Evolutionary conservation across 2,329 filamentous ascomycete species (phyloP).

Genomic region (Ophiobolus disseminans): DNA sequence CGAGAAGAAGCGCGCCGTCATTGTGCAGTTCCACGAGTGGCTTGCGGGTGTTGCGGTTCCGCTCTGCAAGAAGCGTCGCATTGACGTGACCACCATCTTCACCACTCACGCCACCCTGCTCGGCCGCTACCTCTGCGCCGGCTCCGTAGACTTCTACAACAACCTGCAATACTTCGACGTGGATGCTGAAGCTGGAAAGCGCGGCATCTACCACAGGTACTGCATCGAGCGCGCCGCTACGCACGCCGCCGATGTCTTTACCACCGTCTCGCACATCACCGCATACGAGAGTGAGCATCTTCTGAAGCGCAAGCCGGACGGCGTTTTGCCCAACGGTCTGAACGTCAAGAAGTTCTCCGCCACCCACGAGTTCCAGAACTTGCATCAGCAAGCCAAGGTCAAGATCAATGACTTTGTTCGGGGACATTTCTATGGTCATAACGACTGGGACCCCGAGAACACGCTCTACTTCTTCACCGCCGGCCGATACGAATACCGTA

Average conservation of each 20-base stretch:
- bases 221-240: slow-evolving; percentile 95
- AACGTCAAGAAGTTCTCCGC: slow-evolving; percentile 99
- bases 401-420: slow-evolving; percentile 99
- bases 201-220: slow-evolving; percentile 97
- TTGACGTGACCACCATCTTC: slow-evolving; percentile 97
- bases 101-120: slow-evolving; percentile 96
- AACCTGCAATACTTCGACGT: slow-evolving; percentile 97
- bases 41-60: slow-evolving; percentile 92
- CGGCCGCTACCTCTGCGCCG: slow-evolving; percentile 94
- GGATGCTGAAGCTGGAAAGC: slow-evolving; percentile 94
- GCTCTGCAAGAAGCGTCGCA: slow-evolving; percentile 88
- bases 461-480: slow-evolving; percentile 98
- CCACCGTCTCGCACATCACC: slow-evolving; percentile 97
- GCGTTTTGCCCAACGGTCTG: slow-evolving; percentile 92
- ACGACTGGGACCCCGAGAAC: slow-evolving; percentile 95
- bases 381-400: slow-evolving; percentile 95
- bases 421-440: slow-evolving; percentile 97
- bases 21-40: slow-evolving; percentile 99
- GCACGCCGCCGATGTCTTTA: slow-evolving; percentile 95
- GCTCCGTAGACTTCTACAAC: slow-evolving; percentile 99
- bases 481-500: slow-evolving; percentile 95
- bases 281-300: slow-evolving; percentile 98
- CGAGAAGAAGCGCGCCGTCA: slow-evolving; percentile 88
- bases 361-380: slow-evolving; percentile 97
- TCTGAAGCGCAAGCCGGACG: slow-evolving; percentile 96